A percentile compares a stretch with the other conserved stretches of the same genome.
phyloP scores from a whole-genome alignment of 2,329 filamentous ascomycete genomes.

The Diaporthe humulicola region DNA sequence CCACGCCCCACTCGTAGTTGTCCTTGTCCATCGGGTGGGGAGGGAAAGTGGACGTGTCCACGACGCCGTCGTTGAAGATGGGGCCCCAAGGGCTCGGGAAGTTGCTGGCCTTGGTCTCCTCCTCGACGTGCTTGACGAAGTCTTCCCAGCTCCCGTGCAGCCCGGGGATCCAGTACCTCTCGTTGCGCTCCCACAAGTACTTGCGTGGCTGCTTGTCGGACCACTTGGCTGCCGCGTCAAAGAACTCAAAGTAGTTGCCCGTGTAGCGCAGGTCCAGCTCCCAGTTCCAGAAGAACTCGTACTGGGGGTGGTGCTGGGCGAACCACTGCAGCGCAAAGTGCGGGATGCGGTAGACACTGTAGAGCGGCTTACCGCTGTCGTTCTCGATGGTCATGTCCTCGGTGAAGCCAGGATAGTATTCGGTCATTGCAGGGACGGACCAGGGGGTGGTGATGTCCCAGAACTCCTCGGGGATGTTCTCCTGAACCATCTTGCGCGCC shows the following conservation, averaged over 20 bases:
- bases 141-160: conserved; percentile 76
- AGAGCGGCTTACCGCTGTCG: conserved; percentile 58
- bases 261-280: conserved; percentile 85
- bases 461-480: conserved; percentile 66
- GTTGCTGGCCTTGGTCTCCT: conserved; percentile 60
- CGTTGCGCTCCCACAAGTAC: conserved; percentile 80
- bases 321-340: conserved; percentile 75
- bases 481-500: conserved; percentile 62
- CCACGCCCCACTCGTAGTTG: conserved; percentile 81
- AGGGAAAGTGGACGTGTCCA: conserved; percentile 71
- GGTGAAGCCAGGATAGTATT: conserved; percentile 80
- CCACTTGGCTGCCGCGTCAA: conserved; percentile 74
- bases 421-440: conserved; percentile 80
- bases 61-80: conserved; percentile 71
- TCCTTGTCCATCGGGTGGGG: conserved; percentile 71
- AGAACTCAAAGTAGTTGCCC: conserved; percentile 85
- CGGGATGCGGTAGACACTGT: conserved; percentile 64
- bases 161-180: conserved; percentile 79
- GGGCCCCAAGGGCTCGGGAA: conserved; percentile 77
- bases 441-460: conserved; percentile 80
- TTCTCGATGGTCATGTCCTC: conserved; percentile 77
- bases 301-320: conserved; percentile 81
- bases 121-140: conserved; percentile 75
- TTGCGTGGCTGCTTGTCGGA: conserved; percentile 77
- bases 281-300: conserved; percentile 89